Conservation (phyloP, 1,139 yeast genomes). For the Saccharomyces hybrid region DNA sequence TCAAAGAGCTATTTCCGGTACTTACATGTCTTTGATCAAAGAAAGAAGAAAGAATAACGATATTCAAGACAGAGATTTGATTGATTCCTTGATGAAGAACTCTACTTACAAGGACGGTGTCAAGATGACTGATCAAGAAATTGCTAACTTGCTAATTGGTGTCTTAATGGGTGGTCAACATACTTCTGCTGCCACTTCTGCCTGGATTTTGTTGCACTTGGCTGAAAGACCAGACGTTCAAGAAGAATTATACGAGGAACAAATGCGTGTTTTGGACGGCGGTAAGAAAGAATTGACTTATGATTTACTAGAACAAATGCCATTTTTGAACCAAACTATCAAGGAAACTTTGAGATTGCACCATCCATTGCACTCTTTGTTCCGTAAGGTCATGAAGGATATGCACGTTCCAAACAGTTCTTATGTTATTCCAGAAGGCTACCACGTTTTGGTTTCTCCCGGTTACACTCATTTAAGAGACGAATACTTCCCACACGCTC, state of each 20-base stretch:
- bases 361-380: constrained; percentile 91
- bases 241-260: constrained; percentile 71
- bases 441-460: constrained; percentile 85
- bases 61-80: constrained; percentile 77
- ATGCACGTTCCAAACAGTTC: constrained; percentile 74
- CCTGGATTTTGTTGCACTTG: constrained; percentile 88
- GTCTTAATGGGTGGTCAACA: constrained; percentile 99
- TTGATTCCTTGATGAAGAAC: constrained; percentile 75
- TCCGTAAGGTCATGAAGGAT: constrained; percentile 80
- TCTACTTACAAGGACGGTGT: constrained; percentile 90
- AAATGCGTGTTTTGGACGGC: constrained; percentile 53
- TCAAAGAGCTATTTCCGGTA: constrained; percentile 66
- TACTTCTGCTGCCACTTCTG: constrained; percentile 91
- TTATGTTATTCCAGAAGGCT: constrained; percentile 81
- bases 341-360: constrained; percentile 94
- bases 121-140: constrained; percentile 89
- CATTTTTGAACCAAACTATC: constrained; percentile 71
- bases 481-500: constrained; percentile 69
- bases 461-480: constrained; percentile 81
- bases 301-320: constrained; percentile 76
- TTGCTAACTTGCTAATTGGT: constrained; percentile 89
- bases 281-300: constrained; percentile 58
- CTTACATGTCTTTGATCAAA: constrained; percentile 72
- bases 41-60: constrained; percentile 70
- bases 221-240: constrained; percentile 82